phyloP scores from a whole-genome alignment of 2,329 filamentous ascomycete genomes.

The Lasiodiplodia sp. region DNA sequence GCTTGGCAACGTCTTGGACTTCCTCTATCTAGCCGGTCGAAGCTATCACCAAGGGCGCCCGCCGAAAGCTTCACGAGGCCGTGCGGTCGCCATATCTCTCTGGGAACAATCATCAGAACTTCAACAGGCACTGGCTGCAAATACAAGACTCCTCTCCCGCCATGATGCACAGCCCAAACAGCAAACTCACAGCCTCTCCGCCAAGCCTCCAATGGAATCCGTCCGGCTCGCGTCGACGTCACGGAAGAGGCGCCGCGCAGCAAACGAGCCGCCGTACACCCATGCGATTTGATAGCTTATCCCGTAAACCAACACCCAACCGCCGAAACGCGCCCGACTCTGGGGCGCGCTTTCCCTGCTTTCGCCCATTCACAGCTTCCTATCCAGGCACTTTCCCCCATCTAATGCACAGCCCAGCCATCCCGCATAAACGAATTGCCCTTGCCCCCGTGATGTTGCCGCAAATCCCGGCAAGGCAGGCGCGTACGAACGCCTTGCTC shows the following conservation, averaged over 20 bases:
- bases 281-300: constrained; percentile 16
- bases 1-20: constrained; percentile 22
- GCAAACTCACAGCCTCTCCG: neutral
- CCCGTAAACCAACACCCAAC: neutral
- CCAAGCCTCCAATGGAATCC: neutral
- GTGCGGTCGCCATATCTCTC: neutral
- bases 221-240: neutral
- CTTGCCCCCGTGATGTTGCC: neutral
- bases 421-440: neutral
- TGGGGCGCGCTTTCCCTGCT: neutral
- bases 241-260: neutral
- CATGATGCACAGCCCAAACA: neutral
- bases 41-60: constrained; percentile 18
- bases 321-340: constrained; percentile 6
- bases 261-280: constrained; percentile 1
- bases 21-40: constrained; percentile 14
- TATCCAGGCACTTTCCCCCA: neutral
- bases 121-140: neutral
- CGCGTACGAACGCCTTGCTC: neutral
- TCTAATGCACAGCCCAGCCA: neutral
- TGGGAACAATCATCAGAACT: neutral
- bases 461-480: neutral
- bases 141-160: neutral
- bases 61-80: constrained; percentile 15
- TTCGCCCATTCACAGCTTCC: constrained; percentile 3